Conservation (phyloP, 768 basidiomycete genomes). For the Mycena vulgaris region DNA sequence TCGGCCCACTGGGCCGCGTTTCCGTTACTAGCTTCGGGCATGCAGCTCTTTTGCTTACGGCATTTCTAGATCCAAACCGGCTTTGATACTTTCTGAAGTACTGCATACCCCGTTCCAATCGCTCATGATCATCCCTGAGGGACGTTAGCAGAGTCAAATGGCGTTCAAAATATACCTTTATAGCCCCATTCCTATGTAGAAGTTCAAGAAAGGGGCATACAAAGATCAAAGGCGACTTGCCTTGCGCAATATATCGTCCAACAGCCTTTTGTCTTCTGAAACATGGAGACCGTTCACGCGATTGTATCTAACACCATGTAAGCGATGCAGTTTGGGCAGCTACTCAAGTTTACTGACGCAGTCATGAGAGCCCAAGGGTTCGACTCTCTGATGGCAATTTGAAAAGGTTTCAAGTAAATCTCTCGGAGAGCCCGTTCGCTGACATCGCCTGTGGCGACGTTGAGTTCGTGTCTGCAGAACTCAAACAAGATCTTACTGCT, state of each 20-base stretch:
- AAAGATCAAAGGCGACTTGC: conserved; percentile 36
- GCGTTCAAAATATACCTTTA: conserved; percentile 52
- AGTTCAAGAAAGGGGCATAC: conserved; percentile 1
- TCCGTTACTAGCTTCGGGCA: conserved; percentile 50
- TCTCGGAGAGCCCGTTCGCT: conserved; percentile 75
- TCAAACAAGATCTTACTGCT: conserved; percentile 53
- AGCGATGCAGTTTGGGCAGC: background rate
- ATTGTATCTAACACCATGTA: conserved; percentile 61
- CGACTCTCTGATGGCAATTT: conserved; percentile 69
- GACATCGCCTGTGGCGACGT: conserved; percentile 56
- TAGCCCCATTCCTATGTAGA: conserved; percentile 71
- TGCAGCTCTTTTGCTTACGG: conserved; percentile 47
- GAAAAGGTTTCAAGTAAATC: conserved; percentile 76
- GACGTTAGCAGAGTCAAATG: background rate
- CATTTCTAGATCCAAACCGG: conserved; percentile 78
- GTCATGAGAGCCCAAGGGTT: conserved; percentile 76
- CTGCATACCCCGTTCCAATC: conserved; percentile 71
- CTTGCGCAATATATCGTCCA: conserved; percentile 69
- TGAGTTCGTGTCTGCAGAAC: background rate
- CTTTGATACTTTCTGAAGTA: conserved; percentile 67
- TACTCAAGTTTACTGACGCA: conserved; percentile 52
- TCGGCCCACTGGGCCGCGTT: conserved; percentile 56
- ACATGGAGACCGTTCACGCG: conserved; percentile 73
- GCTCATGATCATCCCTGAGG: conserved; percentile 67
- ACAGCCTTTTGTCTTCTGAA: conserved; percentile 66